Base-by-base conservation (phyloP, 73 alveolate genomes). In the Tetrahymena elliotti region DNA sequence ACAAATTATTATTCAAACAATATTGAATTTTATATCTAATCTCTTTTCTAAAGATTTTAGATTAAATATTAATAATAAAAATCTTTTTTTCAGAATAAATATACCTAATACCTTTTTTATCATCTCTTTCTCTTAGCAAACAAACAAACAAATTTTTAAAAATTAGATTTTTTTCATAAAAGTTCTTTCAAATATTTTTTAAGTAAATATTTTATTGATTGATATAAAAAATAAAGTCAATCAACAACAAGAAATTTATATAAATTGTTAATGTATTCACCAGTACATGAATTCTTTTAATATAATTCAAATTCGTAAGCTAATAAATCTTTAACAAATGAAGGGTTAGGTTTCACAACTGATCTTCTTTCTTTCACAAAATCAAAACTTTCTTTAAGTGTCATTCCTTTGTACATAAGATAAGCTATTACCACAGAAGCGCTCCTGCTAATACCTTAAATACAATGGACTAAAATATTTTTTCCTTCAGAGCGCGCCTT, bases 361-460 rank as follows among this genome's bases (percentile, higher is more conserved):
- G 88, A 68, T 24, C 88, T 68, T 16, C 38, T 68, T 68, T 68
- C 88, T 31, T 68, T 68, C 11, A 68, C 88, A 68, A 27, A 31
- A 31, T 68, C 88, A 31, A n/a, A 68, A n/a, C 88, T 68, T 31
- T 68, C 88, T 68, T 68, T 68, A 36, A 40, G 83, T 3, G 83
- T 39, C 96, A 94, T 96, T 47, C 93, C 37, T 83, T 35, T 93
- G 53, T 35, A 93, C 98, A 96, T 96, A 20, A 96, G 93, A 93
- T 96, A 96, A 13, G 98, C 95, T 83, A 96, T 94, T 13, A 96
- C 98, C 22, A 96, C 34, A 10, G 97, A 93, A 33, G 98, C 97
- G 33, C 97, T 94, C 31, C 98, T 94, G 15, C 97, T 94, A 12
- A 96, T 36, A 4, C 98, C 98, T 33, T 94, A 95, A 38, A 88